These are phyloP conservation scores for Aspergillus transmontanensis DNA, from an alignment of 2,329 filamentous ascomycete species.

Conservation along the genomic window DNA sequence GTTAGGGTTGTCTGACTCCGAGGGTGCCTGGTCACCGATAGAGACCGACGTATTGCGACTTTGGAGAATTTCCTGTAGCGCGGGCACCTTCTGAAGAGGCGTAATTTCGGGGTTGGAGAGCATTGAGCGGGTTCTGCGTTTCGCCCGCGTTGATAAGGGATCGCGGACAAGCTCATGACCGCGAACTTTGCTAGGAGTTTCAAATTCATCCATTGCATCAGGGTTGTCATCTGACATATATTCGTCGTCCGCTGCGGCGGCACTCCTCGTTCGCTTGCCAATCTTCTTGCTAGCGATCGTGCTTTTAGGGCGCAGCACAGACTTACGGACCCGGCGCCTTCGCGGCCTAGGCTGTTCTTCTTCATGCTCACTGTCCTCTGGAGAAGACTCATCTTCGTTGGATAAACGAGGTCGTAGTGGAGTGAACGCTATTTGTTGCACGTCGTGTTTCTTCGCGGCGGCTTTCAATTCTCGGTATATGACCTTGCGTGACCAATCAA, in stretches of 20 bases:
- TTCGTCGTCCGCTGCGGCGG: conserved; percentile 25
- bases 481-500: conserved; percentile 45
- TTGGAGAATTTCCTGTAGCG: conserved; percentile 30
- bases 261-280: conserved; percentile 44
- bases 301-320: conserved; percentile 47
- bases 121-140: conserved; percentile 33
- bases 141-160: conserved; percentile 33
- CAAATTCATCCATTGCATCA: conserved; percentile 31
- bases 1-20: conserved; percentile 14
- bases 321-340: conserved; percentile 42
- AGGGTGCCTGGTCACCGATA: conserved; percentile 14
- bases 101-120: conserved; percentile 30
- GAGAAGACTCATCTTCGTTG: conserved; percentile 34
- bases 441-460: conserved; percentile 29
- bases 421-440: conserved; percentile 34
- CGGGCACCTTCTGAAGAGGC: conserved; percentile 28
- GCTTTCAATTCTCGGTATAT: conserved; percentile 45
- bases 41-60: conserved; percentile 25
- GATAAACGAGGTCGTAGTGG: conserved; percentile 34
- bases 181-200: conserved; percentile 38
- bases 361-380: conserved; percentile 32
- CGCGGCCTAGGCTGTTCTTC: conserved; percentile 25
- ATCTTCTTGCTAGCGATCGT: conserved; percentile 43
- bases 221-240: conserved; percentile 34
- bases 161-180: conserved; percentile 38